phyloP scores from a whole-genome alignment of 768 basidiomycete genomes.

The Amanita thiersii region DNA sequence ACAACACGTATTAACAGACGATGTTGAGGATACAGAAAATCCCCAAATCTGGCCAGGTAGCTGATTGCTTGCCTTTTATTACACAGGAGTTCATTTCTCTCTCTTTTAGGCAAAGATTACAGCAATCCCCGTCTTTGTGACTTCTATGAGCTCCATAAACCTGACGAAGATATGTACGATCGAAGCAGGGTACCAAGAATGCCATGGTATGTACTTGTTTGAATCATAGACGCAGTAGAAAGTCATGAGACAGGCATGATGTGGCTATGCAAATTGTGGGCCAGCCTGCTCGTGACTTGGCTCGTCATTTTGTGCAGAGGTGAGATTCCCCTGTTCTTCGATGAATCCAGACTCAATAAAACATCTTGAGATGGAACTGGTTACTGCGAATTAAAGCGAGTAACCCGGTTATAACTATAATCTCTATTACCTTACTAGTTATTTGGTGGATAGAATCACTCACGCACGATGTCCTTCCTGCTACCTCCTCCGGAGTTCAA shows the following conservation, averaged over 20 bases:
- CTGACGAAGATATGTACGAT: slow-evolving; percentile 94
- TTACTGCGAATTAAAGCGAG: slow-evolving; percentile 85
- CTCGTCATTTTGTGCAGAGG: slow-evolving; percentile 93
- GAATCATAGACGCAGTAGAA: background rate
- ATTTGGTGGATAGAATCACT: slow-evolving; percentile 61
- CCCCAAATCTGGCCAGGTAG: slow-evolving; percentile 83
- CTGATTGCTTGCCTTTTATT: background rate
- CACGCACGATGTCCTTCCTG: slow-evolving; percentile 87
- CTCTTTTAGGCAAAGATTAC: slow-evolving; percentile 77
- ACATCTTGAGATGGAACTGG: slow-evolving; percentile 74
- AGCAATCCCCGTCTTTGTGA: slow-evolving; percentile 84
- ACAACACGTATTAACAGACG: slow-evolving; percentile 86
- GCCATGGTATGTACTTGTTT: slow-evolving; percentile 70
- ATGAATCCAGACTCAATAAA: background rate
- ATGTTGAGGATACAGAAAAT: slow-evolving; percentile 54
- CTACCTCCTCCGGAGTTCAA: slow-evolving; percentile 91
- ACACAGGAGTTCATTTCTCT: background rate
- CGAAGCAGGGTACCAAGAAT: slow-evolving; percentile 83
- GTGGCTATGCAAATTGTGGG: slow-evolving; percentile 94
- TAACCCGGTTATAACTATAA: slow-evolving; percentile 12
- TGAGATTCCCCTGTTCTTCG: slow-evolving; percentile 19
- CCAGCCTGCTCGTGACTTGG: slow-evolving; percentile 90
- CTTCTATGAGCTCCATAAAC: slow-evolving; percentile 81
- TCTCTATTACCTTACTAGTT: slow-evolving; percentile 1
- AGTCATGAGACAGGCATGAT: slow-evolving; percentile 67